A percentile compares a stretch with the other conserved stretches of the same genome.
Conservation (phyloP, 352 stramenopile genomes). For the Phytophthora meadii region DNA sequence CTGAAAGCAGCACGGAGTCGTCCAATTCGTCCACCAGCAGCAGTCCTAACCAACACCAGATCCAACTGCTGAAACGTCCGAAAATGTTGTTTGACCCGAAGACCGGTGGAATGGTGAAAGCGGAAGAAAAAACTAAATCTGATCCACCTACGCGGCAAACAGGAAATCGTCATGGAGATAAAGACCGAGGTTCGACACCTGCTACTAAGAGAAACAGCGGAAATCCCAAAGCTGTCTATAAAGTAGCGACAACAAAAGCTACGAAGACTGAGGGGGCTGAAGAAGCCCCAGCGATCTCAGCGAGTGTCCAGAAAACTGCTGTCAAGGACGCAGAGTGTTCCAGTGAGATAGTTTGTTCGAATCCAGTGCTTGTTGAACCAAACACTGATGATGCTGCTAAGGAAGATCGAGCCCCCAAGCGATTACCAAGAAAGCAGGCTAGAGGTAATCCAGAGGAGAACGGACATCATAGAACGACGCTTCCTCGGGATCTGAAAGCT, state of each 20-base stretch:
- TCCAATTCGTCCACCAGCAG: conserved; percentile 22
- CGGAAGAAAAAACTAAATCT: conserved; percentile 25
- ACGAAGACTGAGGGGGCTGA: conserved; percentile 1
- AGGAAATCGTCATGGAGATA: conserved; percentile 11
- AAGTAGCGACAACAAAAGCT: conserved; percentile 11
- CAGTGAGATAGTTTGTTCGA: conserved; percentile 9
- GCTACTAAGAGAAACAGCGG: conserved; percentile 1
- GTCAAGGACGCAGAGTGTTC: not conserved
- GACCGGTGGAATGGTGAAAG: conserved; percentile 63
- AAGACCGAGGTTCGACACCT: conserved; percentile 2
- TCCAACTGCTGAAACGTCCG: conserved; percentile 69
- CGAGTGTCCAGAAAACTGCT: conserved; percentile 3
- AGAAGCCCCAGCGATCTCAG: conserved; percentile 3
- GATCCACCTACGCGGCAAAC: conserved; percentile 12
- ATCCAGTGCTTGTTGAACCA: not conserved
- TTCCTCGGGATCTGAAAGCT: not conserved
- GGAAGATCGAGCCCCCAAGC: conserved; percentile 2
- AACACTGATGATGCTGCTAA: not conserved
- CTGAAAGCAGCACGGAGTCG: conserved; percentile 21
- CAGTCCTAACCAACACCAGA: conserved; percentile 29
- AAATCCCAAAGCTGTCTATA: conserved; percentile 6
- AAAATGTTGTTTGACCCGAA: conserved; percentile 83
- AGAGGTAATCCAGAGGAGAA: conserved; percentile 1
- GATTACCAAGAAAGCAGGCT: too few relatives aligned
- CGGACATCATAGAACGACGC: conserved; percentile 1